Percentiles rank a stretch among this genome's conserved stretches.
These are phyloP conservation scores for Fusarium redolens DNA, from an alignment of 2,329 filamentous ascomycete genomes.

Conservation along the genomic window DNA sequence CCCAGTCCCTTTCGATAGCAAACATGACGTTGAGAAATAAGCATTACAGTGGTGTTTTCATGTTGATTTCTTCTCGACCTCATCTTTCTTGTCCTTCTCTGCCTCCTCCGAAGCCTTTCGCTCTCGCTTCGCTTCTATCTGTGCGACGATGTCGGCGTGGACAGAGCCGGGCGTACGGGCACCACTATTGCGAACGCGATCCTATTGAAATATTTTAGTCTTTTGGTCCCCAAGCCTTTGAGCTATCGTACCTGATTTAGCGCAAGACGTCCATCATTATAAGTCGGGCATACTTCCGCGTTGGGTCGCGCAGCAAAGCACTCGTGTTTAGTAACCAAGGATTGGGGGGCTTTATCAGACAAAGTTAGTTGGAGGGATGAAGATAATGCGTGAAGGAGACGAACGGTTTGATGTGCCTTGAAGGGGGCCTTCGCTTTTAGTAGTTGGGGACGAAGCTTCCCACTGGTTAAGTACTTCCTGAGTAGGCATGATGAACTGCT, in stretches of 20 bases:
- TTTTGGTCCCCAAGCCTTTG: rapidly evolving
- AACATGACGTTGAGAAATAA: rapidly evolving
- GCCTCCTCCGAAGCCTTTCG: background rate
- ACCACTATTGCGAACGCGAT: conserved; percentile 41
- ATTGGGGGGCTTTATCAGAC: conserved; percentile 23
- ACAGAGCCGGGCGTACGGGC: conserved; percentile 43
- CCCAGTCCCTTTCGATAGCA: no score
- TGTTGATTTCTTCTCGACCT: background rate
- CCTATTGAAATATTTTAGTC: conserved; percentile 8
- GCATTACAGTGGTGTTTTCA: rapidly evolving
- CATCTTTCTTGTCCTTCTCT: background rate
- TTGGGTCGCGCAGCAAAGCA: conserved; percentile 40
- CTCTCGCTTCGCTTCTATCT: conserved; percentile 32
- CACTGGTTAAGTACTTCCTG: conserved; percentile 38
- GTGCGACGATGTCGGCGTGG: conserved; percentile 42
- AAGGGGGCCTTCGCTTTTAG: conserved; percentile 38
- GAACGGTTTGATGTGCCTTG: conserved; percentile 19
- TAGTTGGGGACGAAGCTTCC: conserved; percentile 16
- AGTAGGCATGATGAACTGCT: conserved; percentile 29
- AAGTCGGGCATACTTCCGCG: background rate
- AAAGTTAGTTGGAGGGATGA: background rate
- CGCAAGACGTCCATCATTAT: conserved; percentile 8
- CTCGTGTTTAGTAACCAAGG: conserved; percentile 42
- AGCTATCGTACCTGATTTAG: conserved; percentile 17
- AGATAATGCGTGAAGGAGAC: background rate